phyloP scores from a whole-genome alignment of 805 yeast species.

The Hanseniaspora pseudoguilliermondii region DNA sequence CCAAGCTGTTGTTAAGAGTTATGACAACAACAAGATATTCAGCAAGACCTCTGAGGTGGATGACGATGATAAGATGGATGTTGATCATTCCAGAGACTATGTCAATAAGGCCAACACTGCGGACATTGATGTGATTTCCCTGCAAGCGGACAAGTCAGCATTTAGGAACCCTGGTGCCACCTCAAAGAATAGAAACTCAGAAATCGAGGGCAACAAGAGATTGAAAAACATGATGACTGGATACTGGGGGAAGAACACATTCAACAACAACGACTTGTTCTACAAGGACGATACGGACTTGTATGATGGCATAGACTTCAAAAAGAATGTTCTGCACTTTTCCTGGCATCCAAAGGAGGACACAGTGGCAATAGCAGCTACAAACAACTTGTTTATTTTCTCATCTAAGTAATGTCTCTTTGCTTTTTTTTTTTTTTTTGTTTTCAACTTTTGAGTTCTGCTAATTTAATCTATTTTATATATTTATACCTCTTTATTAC shows the following conservation, averaged over 20 bases:
- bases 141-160: conserved; percentile 97
- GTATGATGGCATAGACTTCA: conserved; percentile 71
- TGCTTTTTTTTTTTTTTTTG: no score
- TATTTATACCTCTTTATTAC: no score
- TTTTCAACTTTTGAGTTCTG: no score
- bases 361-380: conserved; percentile 95
- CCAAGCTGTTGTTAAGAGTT: conserved; percentile 6
- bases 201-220: conserved; percentile 32
- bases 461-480: no score
- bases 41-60: background rate
- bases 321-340: conserved; percentile 83
- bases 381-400: conserved; percentile 81
- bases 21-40: conserved; percentile 10
- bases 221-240: conserved; percentile 30
- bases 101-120: conserved; percentile 9
- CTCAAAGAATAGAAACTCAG: conserved; percentile 23
- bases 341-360: conserved; percentile 98
- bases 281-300: conserved; percentile 8
- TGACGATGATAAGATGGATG: conserved; percentile 13
- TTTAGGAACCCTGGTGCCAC: conserved; percentile 44
- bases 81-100: conserved; percentile 13
- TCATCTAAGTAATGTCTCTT: conserved; percentile 45
- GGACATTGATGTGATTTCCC: conserved; percentile 44
- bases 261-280: conserved; percentile 9
- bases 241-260: conserved; percentile 20